Base-by-base conservation (phyloP, 2,329 filamentous ascomycete genomes). In the Xylogone sp. region DNA sequence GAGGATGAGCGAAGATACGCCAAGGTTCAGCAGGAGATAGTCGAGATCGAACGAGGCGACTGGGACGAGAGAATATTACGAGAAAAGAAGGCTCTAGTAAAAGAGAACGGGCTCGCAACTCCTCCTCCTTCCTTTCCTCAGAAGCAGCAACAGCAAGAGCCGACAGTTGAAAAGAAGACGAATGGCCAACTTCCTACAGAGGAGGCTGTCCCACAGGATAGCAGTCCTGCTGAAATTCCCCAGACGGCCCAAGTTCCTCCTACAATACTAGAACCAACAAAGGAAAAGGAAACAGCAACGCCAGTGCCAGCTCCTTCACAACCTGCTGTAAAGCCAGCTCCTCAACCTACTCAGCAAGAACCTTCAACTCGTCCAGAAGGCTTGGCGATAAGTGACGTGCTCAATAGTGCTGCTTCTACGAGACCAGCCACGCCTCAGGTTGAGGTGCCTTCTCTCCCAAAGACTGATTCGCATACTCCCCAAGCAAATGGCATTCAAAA, bases 1-100 rank as follows among this genome's bases (percentile, higher is more conserved):
- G 81, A 87, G 50, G 86, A 94, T 55, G 92, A 97, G 72, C 77
- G 76, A 53, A 77, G 75, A 48, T 87, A 86, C 63, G 77, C 79
- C 21, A 71, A 71, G 18, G 70, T 93, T 43, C 79, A 84, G 66
- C 75, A 75, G 53, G 87, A 96, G 58, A 82, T 95, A 47, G 72
- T 76, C 39, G 77, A 84, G 52, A 77, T 94, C 46, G 82, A 92
- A 65, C 76, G 77, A 62, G 80, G 79, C 43, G 74, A 77, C 49
- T 75, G 72, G 68, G 76, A 82, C 54, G 71, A 78, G 34, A 59
- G 59, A 27, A 58, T 66, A 49, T 48, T 59, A 39, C 49, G 58
- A 42, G 64, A 66, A 46, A 59, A 62, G 13, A 46, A 22, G 21
- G 47, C 49, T 21, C 21, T 50, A 34, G 47, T 45, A 12, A 61